These are phyloP conservation scores for Paramarasmius palmivorus DNA, from an alignment of 1,284 basidiomycete species.

Conservation along the genomic window DNA sequence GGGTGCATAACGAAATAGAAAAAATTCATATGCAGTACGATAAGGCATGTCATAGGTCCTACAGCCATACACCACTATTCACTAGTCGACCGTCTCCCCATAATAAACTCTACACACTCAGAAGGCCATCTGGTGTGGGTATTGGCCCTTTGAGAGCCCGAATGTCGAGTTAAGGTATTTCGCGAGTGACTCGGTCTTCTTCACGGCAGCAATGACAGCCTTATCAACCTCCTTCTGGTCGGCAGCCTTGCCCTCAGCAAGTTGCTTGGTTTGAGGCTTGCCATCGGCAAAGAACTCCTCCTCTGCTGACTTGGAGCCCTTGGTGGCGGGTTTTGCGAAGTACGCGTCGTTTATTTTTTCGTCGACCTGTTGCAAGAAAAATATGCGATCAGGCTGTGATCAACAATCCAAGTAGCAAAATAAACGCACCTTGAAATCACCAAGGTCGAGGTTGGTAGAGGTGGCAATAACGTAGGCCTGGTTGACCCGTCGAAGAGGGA, in stretches of 20 bases:
- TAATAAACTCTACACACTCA: conserved; percentile 40
- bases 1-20: conserved; percentile 14
- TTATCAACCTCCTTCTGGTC: conserved; percentile 96
- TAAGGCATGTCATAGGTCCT: conserved; percentile 14
- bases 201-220: conserved; percentile 82
- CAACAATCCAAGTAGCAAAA: conserved; percentile 4
- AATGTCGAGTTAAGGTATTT: conserved; percentile 96
- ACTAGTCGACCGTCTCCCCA: conserved; percentile 16
- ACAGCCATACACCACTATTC: conserved; percentile 20
- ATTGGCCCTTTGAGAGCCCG: conserved; percentile 95
- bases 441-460: conserved; percentile 92
- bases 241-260: conserved; percentile 86
- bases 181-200: conserved; percentile 89
- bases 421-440: conserved; percentile 67
- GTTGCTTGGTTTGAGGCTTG: conserved; percentile 90
- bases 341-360: conserved; percentile 94
- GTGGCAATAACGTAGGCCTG: conserved; percentile 99
- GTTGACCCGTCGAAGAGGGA: conserved; percentile 96
- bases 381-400: too few species aligned
- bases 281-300: conserved; percentile 96
- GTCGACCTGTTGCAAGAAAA: too few species aligned
- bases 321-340: conserved; percentile 83
- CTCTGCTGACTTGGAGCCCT: conserved; percentile 80
- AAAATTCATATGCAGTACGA: conserved; percentile 19
- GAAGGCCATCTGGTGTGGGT: conserved; percentile 87